phyloP scores from a whole-genome alignment of 2,329 filamentous ascomycete species.

The Rosellinia necatrix region DNA sequence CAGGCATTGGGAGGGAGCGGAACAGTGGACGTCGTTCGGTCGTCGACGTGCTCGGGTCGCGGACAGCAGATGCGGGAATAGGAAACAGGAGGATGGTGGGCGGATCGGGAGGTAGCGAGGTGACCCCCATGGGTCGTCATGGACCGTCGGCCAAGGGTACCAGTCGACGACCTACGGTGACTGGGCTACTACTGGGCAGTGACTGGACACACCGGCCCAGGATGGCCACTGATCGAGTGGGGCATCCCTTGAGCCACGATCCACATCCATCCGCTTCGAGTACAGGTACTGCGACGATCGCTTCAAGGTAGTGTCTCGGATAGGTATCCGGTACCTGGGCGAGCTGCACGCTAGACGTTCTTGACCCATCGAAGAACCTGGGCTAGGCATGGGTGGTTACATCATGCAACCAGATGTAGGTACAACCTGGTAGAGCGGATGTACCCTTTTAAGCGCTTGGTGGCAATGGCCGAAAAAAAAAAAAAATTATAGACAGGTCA shows the following conservation, averaged over 20 bases:
- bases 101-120: slow-evolving; percentile 1
- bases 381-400: slow-evolving; percentile 9
- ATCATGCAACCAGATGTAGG: slow-evolving; percentile 20
- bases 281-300: slow-evolving; percentile 6
- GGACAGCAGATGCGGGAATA: not conserved
- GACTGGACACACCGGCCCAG: not conserved
- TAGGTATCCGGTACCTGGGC: not conserved
- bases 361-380: slow-evolving; percentile 1
- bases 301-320: too few species aligned
- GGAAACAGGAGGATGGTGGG: not conserved
- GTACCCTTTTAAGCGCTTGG: too few species aligned
- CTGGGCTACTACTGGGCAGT: not conserved
- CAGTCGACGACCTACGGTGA: too few species aligned
- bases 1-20: slow-evolving; percentile 14
- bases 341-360: not conserved
- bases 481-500: too few species aligned
- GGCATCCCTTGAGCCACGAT: not conserved
- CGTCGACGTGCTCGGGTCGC: not conserved
- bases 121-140: too few species aligned
- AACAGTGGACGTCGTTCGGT: slow-evolving; percentile 1
- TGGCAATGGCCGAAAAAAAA: too few species aligned
- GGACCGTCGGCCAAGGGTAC: too few species aligned
- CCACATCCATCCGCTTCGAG: not conserved
- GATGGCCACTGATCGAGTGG: slow-evolving; percentile 5
- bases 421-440: not conserved